A percentile compares a stretch with the other conserved stretches of the same genome.
Conservation (phyloP, 768 basidiomycete species). For the Podaxis pistillaris region DNA sequence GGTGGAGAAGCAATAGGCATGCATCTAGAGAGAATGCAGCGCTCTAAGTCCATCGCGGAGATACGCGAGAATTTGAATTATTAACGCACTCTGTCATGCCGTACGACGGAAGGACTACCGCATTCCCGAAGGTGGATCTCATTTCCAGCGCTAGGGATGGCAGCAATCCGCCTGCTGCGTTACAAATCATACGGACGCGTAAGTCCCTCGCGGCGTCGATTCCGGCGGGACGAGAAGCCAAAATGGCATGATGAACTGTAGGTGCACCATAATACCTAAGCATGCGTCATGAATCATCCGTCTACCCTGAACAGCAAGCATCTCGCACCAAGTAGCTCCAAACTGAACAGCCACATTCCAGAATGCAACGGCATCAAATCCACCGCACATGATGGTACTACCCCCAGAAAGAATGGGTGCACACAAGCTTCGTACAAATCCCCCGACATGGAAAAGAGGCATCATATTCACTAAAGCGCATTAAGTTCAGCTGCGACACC, state of each 20-base stretch:
- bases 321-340: constrained; percentile 48
- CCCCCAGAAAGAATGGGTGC: constrained; percentile 58
- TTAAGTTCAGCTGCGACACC: constrained; percentile 9
- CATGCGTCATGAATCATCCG: constrained; percentile 6
- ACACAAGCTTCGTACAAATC: constrained; percentile 56
- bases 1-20: constrained; percentile 51
- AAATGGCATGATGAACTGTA: constrained; percentile 50
- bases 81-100: constrained; percentile 51
- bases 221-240: constrained; percentile 33
- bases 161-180: constrained; percentile 52
- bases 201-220: constrained; percentile 31
- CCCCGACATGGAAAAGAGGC: constrained; percentile 63
- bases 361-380: constrained; percentile 52
- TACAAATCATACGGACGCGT: constrained; percentile 45
- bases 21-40: constrained; percentile 28
- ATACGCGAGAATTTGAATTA: not conserved
- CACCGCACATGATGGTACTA: constrained; percentile 51
- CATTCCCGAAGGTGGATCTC: constrained; percentile 43
- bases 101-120: constrained; percentile 57
- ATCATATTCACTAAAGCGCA: constrained; percentile 39
- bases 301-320: not conserved
- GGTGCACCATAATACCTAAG: constrained; percentile 50
- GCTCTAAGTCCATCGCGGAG: constrained; percentile 12
- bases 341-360: constrained; percentile 40
- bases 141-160: constrained; percentile 50